Evolutionary conservation across 768 basidiomycete genomes (phyloP).

Genomic region (Trametes cinnabarina): DNA sequence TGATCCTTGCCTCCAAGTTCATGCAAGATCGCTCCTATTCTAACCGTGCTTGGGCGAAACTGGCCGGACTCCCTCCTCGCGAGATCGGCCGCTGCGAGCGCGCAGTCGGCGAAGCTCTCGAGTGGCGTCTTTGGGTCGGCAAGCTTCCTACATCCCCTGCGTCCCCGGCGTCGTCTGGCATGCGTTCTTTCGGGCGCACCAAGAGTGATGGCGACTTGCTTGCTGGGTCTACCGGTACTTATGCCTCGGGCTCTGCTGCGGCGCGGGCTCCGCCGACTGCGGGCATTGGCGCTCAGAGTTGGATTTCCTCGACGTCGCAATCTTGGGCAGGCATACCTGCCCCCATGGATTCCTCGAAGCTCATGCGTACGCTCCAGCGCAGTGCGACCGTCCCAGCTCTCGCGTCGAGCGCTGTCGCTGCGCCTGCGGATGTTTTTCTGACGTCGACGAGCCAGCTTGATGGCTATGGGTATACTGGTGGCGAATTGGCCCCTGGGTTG

Average conservation of each 20-base stretch:
- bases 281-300: background rate
- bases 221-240: background rate
- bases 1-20: conserved; percentile 91
- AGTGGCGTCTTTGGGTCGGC: conserved; percentile 93
- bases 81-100: conserved; percentile 91
- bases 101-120: conserved; percentile 79
- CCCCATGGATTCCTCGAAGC: conserved; percentile 6
- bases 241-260: conserved; percentile 11
- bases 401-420: conserved; percentile 3
- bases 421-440: conserved; percentile 1
- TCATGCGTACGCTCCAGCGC: conserved; percentile 17
- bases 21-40: conserved; percentile 92
- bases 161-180: conserved; percentile 5
- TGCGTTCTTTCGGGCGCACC: conserved; percentile 20
- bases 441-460: background rate
- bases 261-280: conserved; percentile 20
- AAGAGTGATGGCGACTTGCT: conserved; percentile 24
- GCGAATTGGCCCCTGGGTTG: conserved; percentile 7
- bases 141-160: conserved; percentile 44
- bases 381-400: conserved; percentile 22
- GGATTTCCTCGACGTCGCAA: background rate
- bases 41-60: conserved; percentile 91
- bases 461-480: background rate
- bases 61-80: conserved; percentile 80
- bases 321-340: background rate